Conservation (phyloP, 805 yeast genomes). For the Jamesozyma lodderae region DNA sequence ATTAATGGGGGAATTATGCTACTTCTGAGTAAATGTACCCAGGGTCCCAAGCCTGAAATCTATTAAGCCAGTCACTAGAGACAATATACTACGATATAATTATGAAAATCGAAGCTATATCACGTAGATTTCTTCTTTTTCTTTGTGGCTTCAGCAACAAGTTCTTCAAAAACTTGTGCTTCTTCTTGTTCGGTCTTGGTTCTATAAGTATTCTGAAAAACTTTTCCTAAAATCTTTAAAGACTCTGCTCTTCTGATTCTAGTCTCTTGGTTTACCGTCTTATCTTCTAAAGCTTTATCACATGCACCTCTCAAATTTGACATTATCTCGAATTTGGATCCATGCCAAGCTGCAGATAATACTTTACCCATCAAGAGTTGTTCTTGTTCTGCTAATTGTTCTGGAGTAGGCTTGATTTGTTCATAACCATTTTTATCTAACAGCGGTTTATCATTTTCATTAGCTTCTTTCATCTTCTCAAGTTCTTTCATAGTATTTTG, state of each 20-base stretch:
- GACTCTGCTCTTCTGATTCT: conserved; percentile 56
- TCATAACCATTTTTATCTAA: conserved; percentile 43
- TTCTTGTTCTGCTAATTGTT: conserved; percentile 62
- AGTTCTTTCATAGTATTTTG: conserved; percentile 69
- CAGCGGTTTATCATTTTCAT: conserved; percentile 32
- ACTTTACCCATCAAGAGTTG: conserved; percentile 71
- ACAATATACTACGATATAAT: too few species aligned
- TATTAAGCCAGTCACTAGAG: too few species aligned
- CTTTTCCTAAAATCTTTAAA: conserved; percentile 50
- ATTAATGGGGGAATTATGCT: too few species aligned
- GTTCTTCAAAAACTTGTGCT: conserved; percentile 67
- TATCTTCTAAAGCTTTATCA: conserved; percentile 53
- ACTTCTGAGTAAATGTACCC: too few species aligned
- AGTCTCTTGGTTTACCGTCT: conserved; percentile 37
- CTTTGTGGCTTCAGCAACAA: conserved; percentile 46
- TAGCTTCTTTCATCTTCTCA: conserved; percentile 53
- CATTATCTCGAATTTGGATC: conserved; percentile 70
- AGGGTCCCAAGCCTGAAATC: too few species aligned
- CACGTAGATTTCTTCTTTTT: conserved; percentile 28
- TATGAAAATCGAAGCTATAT: neutral
- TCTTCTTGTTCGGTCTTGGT: conserved; percentile 65
- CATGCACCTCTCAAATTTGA: conserved; percentile 65
- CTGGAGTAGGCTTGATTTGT: conserved; percentile 49
- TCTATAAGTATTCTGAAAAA: conserved; percentile 50
- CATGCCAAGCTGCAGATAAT: conserved; percentile 77